These are phyloP conservation scores for Pseudonitzschia pungens DNA, from an alignment of 108 stramenopile species.

Conservation along the genomic window DNA sequence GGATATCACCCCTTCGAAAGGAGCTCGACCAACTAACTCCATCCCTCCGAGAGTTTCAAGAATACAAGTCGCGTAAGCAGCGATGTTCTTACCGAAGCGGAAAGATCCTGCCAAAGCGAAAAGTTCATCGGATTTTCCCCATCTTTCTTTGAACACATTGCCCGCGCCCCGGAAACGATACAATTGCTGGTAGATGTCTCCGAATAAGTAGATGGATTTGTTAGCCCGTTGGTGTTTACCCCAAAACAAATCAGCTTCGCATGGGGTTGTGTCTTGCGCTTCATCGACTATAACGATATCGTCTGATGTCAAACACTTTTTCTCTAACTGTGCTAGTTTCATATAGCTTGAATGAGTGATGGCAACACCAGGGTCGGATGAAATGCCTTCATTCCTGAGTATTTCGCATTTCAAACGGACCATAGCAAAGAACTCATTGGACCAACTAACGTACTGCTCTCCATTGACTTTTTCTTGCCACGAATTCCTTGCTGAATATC, in stretches of 20 bases:
- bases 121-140: too few relatives aligned
- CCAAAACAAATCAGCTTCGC: slow-evolving; percentile 44
- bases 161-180: slow-evolving; percentile 39
- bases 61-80: too few relatives aligned
- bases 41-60: too few relatives aligned
- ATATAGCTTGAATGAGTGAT: too few relatives aligned
- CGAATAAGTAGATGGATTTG: slow-evolving; percentile 34
- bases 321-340: too few relatives aligned
- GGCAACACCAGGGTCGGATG: too few relatives aligned
- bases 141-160: neutral
- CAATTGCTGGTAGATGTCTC: slow-evolving; percentile 32
- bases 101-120: too few relatives aligned
- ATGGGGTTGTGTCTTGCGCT: slow-evolving; percentile 41
- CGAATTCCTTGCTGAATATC: too few relatives aligned
- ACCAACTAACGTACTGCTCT: slow-evolving; percentile 22
- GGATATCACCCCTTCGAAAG: too few relatives aligned
- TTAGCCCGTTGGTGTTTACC: neutral
- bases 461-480: neutral
- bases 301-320: too few relatives aligned
- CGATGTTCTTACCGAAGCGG: too few relatives aligned
- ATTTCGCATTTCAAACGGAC: slow-evolving; percentile 17
- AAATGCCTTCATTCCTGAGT: slow-evolving; percentile 7
- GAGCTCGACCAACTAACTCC: too few relatives aligned
- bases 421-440: slow-evolving; percentile 22
- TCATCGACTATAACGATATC: slow-evolving; percentile 29